These are phyloP conservation scores for Solanum neorickii DNA, from an alignment of 257 asterid species.

Conservation along the genomic window DNA sequence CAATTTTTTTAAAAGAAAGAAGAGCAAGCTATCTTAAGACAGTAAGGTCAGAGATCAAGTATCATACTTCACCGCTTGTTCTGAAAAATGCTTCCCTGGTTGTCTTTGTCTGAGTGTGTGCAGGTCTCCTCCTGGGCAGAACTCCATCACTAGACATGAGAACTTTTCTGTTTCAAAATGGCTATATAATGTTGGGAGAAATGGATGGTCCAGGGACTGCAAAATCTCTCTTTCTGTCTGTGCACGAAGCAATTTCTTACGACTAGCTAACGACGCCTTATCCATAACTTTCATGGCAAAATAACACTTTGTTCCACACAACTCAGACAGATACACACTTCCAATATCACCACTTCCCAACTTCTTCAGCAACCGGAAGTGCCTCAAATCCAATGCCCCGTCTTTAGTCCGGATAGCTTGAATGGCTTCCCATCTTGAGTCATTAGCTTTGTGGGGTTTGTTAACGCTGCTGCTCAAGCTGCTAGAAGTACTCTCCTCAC, in stretches of 20 bases:
- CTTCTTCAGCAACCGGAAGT: constrained; percentile 63
- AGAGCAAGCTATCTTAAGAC: background rate
- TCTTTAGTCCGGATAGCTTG: constrained; percentile 55
- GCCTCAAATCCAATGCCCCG: constrained; percentile 60
- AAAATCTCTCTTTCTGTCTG: constrained; percentile 73
- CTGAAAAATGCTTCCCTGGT: constrained; percentile 71
- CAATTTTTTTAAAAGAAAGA: background rate
- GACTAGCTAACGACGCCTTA: constrained; percentile 63
- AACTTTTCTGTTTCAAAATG: constrained; percentile 72
- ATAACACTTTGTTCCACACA: constrained; percentile 68
- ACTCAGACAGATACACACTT: constrained; percentile 63
- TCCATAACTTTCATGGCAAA: constrained; percentile 86
- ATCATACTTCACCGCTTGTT: constrained; percentile 76
- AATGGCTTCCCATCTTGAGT: constrained; percentile 72
- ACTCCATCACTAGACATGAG: constrained; percentile 83
- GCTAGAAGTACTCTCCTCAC: constrained; percentile 72
- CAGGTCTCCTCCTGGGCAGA: constrained; percentile 81
- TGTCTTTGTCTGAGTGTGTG: constrained; percentile 76
- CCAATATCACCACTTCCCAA: constrained; percentile 84
- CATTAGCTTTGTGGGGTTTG: constrained; percentile 74
- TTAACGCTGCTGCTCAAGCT: constrained; percentile 61
- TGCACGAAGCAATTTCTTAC: constrained; percentile 71
- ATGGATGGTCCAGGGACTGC: constrained; percentile 74
- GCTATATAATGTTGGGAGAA: constrained; percentile 58
- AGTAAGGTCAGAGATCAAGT: constrained; percentile 7